Conservation (phyloP, 176 grass and related monocot genomes). For the Aegilops sharonensis region DNA sequence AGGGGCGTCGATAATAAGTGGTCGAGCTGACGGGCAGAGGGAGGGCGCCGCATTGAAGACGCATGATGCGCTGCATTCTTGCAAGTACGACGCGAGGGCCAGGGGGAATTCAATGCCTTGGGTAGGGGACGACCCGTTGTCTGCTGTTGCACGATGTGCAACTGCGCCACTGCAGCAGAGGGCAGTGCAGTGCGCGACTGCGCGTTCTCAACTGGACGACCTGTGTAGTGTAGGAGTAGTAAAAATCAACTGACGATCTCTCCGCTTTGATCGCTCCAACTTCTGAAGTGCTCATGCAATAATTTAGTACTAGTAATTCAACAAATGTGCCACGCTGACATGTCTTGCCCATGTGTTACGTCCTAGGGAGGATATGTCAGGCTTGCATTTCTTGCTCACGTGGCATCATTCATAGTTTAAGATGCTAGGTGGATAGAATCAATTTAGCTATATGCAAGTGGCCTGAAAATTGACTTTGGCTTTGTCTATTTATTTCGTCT, state of each 20-base stretch:
- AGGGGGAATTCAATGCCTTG: conserved; percentile 26
- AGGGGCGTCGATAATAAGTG: conserved; percentile 14
- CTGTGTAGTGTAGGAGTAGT: not conserved
- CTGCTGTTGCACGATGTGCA: conserved; percentile 24
- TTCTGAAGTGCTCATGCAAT: too few species aligned
- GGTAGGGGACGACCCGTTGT: conserved; percentile 47
- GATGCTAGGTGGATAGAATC: too few species aligned
- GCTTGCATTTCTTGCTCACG: too few species aligned
- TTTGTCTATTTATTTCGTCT: too few species aligned
- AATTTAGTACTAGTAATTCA: too few species aligned
- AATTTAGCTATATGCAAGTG: too few species aligned
- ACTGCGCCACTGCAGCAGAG: not conserved
- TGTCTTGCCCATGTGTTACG: not conserved
- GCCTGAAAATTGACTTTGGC: too few species aligned
- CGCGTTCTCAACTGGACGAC: not conserved
- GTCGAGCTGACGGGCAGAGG: conserved; percentile 1
- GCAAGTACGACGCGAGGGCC: conserved; percentile 36
- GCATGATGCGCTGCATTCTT: conserved; percentile 27
- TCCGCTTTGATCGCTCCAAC: too few species aligned
- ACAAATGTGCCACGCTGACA: not conserved
- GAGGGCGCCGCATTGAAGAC: conserved; percentile 32
- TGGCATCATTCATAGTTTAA: too few species aligned
- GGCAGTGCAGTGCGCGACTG: not conserved
- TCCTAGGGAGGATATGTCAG: too few species aligned
- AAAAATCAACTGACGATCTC: not conserved